A percentile compares a stretch with the other conserved stretches of the same genome.
phyloP scores from a whole-genome alignment of 2,329 filamentous ascomycete species.

The Aspergillus fumigatiaffinis region DNA sequence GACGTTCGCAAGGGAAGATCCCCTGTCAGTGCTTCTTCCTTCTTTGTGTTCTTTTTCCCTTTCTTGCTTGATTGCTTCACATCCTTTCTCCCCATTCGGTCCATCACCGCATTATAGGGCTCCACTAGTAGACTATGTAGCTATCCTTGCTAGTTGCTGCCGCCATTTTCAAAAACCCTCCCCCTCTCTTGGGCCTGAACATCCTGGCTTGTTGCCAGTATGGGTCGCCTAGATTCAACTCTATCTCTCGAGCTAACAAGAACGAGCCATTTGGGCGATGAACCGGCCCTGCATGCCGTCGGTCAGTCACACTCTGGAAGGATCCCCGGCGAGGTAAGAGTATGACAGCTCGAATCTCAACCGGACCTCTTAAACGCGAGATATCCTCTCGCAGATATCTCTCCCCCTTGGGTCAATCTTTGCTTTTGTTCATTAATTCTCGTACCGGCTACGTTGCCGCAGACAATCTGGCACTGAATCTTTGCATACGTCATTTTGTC shows the following conservation, averaged over 20 bases:
- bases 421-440: conserved; percentile 2
- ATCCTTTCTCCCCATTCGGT: conserved; percentile 5
- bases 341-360: conserved; percentile 17
- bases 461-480: background rate
- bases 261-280: conserved; percentile 18
- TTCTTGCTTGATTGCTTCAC: conserved; percentile 4
- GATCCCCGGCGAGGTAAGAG: conserved; percentile 13
- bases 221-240: conserved; percentile 18
- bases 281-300: conserved; percentile 7
- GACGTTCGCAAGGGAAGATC: conserved; percentile 2
- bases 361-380: conserved; percentile 13
- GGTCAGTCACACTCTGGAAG: conserved; percentile 7
- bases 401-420: background rate
- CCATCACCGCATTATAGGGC: conserved; percentile 1
- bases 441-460: background rate
- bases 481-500: conserved; percentile 2
- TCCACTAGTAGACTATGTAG: conserved; percentile 8
- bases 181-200: conserved; percentile 6
- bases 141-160: conserved; percentile 10
- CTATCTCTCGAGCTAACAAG: conserved; percentile 21
- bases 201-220: conserved; percentile 13
- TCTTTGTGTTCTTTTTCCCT: conserved; percentile 4
- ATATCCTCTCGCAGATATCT: conserved; percentile 1
- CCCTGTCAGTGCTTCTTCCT: conserved; percentile 9
- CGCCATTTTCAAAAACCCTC: conserved; percentile 3